Evolutionary conservation across 805 yeast species (phyloP).

Genomic region (Saccharomycopsis olivae): DNA sequence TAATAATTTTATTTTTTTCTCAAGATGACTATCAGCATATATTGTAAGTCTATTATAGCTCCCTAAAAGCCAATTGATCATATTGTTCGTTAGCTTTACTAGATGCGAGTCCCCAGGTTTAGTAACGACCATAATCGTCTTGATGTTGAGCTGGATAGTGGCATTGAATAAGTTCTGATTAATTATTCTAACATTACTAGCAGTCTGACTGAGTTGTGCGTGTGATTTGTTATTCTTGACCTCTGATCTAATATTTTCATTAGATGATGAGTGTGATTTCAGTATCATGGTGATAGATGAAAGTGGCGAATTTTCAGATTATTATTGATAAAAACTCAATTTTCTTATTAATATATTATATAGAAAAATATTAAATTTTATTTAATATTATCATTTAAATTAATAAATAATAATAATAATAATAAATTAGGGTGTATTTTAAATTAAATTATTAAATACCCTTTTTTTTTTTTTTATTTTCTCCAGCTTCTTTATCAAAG

Average conservation of each 20-base stretch:
- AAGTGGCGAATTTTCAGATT: neutral
- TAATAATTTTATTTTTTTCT: conserved; percentile 21
- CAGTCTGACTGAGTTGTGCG: conserved; percentile 69
- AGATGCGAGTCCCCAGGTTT: conserved; percentile 79
- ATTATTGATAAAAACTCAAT: neutral
- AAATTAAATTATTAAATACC: too few relatives aligned
- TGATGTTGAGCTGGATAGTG: conserved; percentile 58
- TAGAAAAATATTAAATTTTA: too few relatives aligned
- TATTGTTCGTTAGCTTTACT: conserved; percentile 63
- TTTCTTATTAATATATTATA: too few relatives aligned
- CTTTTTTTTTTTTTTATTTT: too few relatives aligned
- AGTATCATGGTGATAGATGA: neutral
- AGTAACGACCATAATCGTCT: conserved; percentile 73
- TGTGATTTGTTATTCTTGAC: conserved; percentile 36
- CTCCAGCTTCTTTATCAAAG: too few relatives aligned
- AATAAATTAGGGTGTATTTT: too few relatives aligned
- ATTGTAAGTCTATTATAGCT: conserved; percentile 34
- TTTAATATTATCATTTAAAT: too few relatives aligned
- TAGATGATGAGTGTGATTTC: neutral
- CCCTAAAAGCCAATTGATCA: conserved; percentile 64
- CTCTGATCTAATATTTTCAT: neutral
- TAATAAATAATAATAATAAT: too few relatives aligned
- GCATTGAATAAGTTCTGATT: conserved; percentile 65
- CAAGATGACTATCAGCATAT: conserved; percentile 65
- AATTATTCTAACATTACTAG: conserved; percentile 67